Percentiles rank a stretch among this genome's conserved stretches.
Conservation (phyloP, 768 basidiomycete genomes). For the Scleroderma citrinum region DNA sequence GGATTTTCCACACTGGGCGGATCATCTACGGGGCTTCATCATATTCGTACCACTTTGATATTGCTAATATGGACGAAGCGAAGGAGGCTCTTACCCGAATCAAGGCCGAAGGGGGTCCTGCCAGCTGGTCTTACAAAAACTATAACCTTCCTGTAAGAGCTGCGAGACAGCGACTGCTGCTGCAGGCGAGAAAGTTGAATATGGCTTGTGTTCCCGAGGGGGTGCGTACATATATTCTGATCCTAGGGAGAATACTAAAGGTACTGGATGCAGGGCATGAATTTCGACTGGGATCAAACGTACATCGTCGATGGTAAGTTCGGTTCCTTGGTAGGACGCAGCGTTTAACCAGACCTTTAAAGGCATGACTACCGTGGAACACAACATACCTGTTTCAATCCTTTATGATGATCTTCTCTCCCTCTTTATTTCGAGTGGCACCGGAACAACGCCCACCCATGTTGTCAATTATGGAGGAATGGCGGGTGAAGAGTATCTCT, state of each 20-base stretch:
- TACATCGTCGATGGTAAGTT: conserved; percentile 71
- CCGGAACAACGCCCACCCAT: conserved; percentile 69
- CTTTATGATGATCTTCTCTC: conserved; percentile 64
- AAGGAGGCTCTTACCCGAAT: conserved; percentile 59
- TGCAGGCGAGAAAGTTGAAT: conserved; percentile 52
- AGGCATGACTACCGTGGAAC: conserved; percentile 78
- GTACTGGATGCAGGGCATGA: conserved; percentile 48
- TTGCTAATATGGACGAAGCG: conserved; percentile 57
- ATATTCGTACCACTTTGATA: conserved; percentile 62
- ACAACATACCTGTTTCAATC: conserved; percentile 57
- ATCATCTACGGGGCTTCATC: conserved; percentile 41
- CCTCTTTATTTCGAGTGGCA: conserved; percentile 61
- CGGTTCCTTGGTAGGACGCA: not conserved
- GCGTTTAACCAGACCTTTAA: not conserved
- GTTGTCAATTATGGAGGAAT: conserved; percentile 74
- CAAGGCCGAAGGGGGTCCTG: conserved; percentile 66
- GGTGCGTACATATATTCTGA: conserved; percentile 23
- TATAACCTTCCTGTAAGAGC: conserved; percentile 67
- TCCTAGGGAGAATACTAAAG: not conserved
- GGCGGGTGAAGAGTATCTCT: conserved; percentile 61
- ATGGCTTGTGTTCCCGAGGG: conserved; percentile 76
- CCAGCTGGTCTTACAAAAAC: conserved; percentile 73
- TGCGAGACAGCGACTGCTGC: conserved; percentile 59
- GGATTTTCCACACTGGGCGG: conserved; percentile 66
- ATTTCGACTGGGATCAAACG: conserved; percentile 72